Conservation (phyloP, 2,329 filamentous ascomycete genomes). For the Botrytis deweyae region DNA sequence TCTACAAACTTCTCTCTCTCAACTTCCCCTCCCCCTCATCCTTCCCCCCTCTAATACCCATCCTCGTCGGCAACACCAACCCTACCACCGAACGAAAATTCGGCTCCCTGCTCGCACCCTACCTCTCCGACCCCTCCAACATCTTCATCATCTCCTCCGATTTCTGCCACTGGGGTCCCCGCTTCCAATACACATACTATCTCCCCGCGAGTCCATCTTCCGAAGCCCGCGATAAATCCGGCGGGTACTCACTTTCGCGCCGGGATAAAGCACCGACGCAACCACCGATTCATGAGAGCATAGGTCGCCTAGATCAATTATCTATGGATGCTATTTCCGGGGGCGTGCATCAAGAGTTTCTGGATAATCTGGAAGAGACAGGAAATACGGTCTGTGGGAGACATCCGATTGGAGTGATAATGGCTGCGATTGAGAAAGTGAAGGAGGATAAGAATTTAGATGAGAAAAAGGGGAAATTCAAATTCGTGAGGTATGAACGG, state of each 20-base stretch:
- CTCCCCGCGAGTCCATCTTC: conserved; percentile 53
- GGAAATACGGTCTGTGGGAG: conserved; percentile 91
- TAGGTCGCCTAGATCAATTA: conserved; percentile 73
- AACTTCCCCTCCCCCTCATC: conserved; percentile 46
- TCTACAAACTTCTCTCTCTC: conserved; percentile 70
- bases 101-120: conserved; percentile 72
- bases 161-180: conserved; percentile 91
- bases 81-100: conserved; percentile 63
- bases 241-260: conserved; percentile 37
- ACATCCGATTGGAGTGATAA: conserved; percentile 89
- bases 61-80: conserved; percentile 78
- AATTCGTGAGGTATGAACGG: conserved; percentile 82
- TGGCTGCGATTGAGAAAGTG: conserved; percentile 79
- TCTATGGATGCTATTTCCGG: conserved; percentile 84
- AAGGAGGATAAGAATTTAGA: conserved; percentile 37
- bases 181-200: conserved; percentile 85
- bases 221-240: conserved; percentile 26
- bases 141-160: conserved; percentile 90
- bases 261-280: conserved; percentile 41
- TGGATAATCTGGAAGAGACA: conserved; percentile 66
- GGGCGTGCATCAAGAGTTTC: conserved; percentile 69
- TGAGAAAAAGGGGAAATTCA: conserved; percentile 48
- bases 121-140: conserved; percentile 71
- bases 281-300: conserved; percentile 76
- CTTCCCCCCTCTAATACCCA: conserved; percentile 77